These are phyloP conservation scores for Penicillium simplicissimum DNA, from an alignment of 495 filamentous ascomycete species.

Conservation along the genomic window DNA sequence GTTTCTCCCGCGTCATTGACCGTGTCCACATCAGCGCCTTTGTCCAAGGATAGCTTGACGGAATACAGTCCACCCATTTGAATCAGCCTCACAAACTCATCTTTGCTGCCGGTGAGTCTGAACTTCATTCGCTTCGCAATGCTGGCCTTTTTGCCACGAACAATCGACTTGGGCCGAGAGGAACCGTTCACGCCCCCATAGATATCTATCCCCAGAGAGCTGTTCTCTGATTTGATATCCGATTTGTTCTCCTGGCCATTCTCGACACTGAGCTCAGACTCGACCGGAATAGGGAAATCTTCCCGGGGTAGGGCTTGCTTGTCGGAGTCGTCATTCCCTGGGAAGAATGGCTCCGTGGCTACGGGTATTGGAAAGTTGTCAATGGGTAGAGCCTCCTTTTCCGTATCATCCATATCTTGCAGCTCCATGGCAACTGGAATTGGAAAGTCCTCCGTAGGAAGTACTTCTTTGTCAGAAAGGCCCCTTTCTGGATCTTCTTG, in stretches of 20 bases:
- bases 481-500: not conserved
- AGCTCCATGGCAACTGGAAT: conserved; percentile 8
- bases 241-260: not conserved
- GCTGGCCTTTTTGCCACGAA: conserved; percentile 12
- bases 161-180: not conserved
- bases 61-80: conserved; percentile 3
- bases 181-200: not conserved
- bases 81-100: conserved; percentile 16
- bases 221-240: not conserved
- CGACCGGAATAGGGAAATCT: conserved; percentile 1
- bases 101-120: conserved; percentile 12
- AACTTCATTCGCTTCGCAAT: conserved; percentile 19
- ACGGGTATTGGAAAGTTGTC: conserved; percentile 15
- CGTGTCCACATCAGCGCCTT: conserved; percentile 41
- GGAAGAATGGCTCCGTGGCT: not conserved
- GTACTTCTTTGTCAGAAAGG: conserved; percentile 5
- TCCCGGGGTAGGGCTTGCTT: conserved; percentile 7
- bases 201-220: not conserved
- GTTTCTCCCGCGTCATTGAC: conserved; percentile 35
- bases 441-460: conserved; percentile 9
- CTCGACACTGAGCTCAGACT: not conserved
- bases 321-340: not conserved
- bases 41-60: conserved; percentile 25
- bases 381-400: conserved; percentile 11
- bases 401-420: conserved; percentile 5